Evolutionary conservation across 1,284 basidiomycete genomes (phyloP), one percentile per base, ranked within the genome.

Genomic region (Exsudoporus floridanus): DNA sequence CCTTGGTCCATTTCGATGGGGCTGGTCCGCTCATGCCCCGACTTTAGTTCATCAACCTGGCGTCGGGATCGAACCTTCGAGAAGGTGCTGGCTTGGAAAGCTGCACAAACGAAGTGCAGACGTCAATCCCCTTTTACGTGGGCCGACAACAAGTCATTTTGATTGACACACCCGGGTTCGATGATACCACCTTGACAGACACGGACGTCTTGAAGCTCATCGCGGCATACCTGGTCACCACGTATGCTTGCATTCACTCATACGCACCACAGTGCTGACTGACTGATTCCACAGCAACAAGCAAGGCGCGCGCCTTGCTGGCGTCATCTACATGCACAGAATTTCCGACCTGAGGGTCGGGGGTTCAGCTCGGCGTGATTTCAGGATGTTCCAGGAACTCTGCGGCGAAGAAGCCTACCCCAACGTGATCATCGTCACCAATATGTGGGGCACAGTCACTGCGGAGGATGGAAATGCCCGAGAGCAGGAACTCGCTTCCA

Each of bases 291-390:
- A 50, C 59, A 80, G 77, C 46, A 73, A 78, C 54, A 67, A 74
- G 53, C 65, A 72, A 40, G 74, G 73, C 59, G 57, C 55, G 54
- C 60, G 58, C 55, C 50, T 69, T 54, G 59, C 64, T 19, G 81
- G 81, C 0, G 70, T 82, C 48, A 72, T 82, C 33, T 82, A 82
- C 58, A 70, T 80, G 67, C 80, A 82, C 51, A 70, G 77, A 5
- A 82, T 82, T 51, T 74, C 77, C 30, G 80, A 82, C 62, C 60
- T 72, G 63, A 73, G 76, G 47, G 70, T 82, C 55, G 76, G 76
- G 37, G 78, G 79, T 16, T 74, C 76, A 21, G 76, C 77, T 21
- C 66, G 70, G n/a, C 74, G 77, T 34, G 81, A 77, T 60, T 77
- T 81, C 53, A 67, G 61, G 34, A 73, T 80, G 67, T 79, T 81